A percentile compares a stretch with the other conserved stretches of the same genome.
Evolutionary conservation across 352 stramenopile genomes (phyloP).

Genomic region (Pythium vanterpoolii): DNA sequence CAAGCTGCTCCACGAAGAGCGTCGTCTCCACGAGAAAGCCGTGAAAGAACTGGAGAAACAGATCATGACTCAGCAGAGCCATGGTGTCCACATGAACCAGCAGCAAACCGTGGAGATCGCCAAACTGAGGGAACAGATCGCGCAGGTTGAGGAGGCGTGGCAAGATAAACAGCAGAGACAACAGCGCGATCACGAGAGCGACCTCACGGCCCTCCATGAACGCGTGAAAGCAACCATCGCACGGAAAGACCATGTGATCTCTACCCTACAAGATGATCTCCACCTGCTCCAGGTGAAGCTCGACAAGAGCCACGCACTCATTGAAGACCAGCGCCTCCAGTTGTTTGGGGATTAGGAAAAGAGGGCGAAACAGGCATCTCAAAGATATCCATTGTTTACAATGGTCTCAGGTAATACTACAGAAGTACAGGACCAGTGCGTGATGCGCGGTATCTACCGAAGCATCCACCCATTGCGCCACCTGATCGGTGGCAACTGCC

Average conservation of each 20-base stretch:
- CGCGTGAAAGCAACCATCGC: slow-evolving; percentile 64
- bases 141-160: slow-evolving; percentile 34
- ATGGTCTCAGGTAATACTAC: too few species aligned
- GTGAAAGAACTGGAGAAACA: slow-evolving; percentile 46
- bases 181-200: slow-evolving; percentile 51
- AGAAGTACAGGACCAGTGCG: too few species aligned
- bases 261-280: slow-evolving; percentile 60
- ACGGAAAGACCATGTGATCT: slow-evolving; percentile 66
- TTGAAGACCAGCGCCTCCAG: slow-evolving; percentile 70
- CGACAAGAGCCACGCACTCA: slow-evolving; percentile 68
- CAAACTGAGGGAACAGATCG: slow-evolving; percentile 44
- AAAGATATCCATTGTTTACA: too few species aligned
- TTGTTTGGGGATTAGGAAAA: slow-evolving; percentile 48
- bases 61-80: slow-evolving; percentile 33
- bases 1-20: slow-evolving; percentile 58
- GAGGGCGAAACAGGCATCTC: not conserved
- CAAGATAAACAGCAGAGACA: slow-evolving; percentile 40
- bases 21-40: slow-evolving; percentile 39
- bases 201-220: slow-evolving; percentile 61
- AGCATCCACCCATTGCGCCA: too few species aligned
- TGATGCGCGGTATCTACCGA: too few species aligned
- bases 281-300: slow-evolving; percentile 73
- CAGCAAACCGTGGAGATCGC: slow-evolving; percentile 43
- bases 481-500: too few species aligned
- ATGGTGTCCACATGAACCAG: slow-evolving; percentile 37